Base-by-base conservation (phyloP, 305 asterid species). In the Euphrasia arctica region DNA sequence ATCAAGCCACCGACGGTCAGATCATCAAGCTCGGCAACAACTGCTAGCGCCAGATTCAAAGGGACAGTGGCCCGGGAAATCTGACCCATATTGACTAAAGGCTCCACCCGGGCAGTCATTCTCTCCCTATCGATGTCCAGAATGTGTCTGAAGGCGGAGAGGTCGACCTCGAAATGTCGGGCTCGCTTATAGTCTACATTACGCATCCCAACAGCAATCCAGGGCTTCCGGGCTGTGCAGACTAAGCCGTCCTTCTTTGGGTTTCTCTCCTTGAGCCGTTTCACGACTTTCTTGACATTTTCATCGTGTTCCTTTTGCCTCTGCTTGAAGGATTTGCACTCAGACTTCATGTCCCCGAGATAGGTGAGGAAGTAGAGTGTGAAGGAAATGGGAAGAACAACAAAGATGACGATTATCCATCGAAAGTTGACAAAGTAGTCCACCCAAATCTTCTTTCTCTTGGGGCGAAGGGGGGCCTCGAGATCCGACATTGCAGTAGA, bases 201-300 rank as follows among this genome's bases (percentile, higher is more conserved):
- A n/a, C 98, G 90, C 98, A 91, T 91, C 55, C 96, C 96, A 59
- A 91, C 98, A 36, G 95, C 94, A 67, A 91, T 83, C 98, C 98
- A 91, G 34, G 98, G 98, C 74, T 91, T 92, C 10, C 98, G 77
- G 34, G 98, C 97, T 27, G 97, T 92, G 81, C 98, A 92, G 70
- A 92, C 98, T 39, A 92, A 78, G 50, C 98, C 98, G 66, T 92
- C 98, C 79, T 81, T 89, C 49, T 85, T 78, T 4, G 97, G 84
- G 76, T 92, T 82, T 74, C 98, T 79, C 72, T 87, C 90, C 78
- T 87, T 85, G 45, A 92, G 90, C 52, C 98, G 95, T 75, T 84
- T 83, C 66, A 84, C 77, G 6, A 92, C 91, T 66, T 87, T 87
- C 83, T 84, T 63, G 7, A 92, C 97, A 70, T 92, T 92, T 70